These are phyloP conservation scores for Saturnispora dispora DNA, from an alignment of 805 yeast species.

Conservation along the genomic window DNA sequence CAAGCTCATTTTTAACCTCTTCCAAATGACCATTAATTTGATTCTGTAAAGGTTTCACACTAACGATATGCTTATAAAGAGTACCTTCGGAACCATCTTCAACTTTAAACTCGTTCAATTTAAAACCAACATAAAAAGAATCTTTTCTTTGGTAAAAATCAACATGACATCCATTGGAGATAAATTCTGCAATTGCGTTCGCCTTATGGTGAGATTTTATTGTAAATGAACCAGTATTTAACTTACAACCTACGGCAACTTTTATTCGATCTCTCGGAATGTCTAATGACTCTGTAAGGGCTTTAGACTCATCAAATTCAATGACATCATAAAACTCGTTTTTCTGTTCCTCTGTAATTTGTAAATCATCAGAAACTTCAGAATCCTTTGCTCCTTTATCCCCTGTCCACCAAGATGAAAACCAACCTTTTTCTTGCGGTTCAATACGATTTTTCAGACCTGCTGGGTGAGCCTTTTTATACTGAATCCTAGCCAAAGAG, in stretches of 20 bases:
- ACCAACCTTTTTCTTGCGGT: conserved; percentile 44
- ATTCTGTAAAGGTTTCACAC: conserved; percentile 57
- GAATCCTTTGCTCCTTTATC: background rate
- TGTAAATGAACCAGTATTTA: conserved; percentile 70
- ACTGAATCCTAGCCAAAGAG: conserved; percentile 61
- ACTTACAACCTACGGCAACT: conserved; percentile 56
- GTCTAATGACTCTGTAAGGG: conserved; percentile 43
- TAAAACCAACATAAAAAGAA: conserved; percentile 62
- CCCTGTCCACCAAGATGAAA: conserved; percentile 60
- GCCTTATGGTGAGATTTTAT: conserved; percentile 37
- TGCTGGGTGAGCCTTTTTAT: conserved; percentile 32
- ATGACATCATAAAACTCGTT: conserved; percentile 88
- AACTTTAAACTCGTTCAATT: conserved; percentile 71
- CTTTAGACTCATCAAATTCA: conserved; percentile 69
- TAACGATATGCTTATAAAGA: conserved; percentile 78
- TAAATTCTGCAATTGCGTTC: conserved; percentile 58
- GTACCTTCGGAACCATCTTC: conserved; percentile 80
- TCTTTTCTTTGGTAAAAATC: conserved; percentile 70
- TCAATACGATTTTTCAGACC: background rate
- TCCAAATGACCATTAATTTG: conserved; percentile 24
- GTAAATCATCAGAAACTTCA: conserved; percentile 25
- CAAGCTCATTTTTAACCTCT: conserved; percentile 10
- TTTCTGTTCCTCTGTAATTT: conserved; percentile 77
- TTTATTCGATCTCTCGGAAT: conserved; percentile 66
- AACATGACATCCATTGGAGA: conserved; percentile 74